Evolutionary conservation across 2,329 filamentous ascomycete genomes (phyloP).

Genomic region (Ascochyta clinopodiicola): DNA sequence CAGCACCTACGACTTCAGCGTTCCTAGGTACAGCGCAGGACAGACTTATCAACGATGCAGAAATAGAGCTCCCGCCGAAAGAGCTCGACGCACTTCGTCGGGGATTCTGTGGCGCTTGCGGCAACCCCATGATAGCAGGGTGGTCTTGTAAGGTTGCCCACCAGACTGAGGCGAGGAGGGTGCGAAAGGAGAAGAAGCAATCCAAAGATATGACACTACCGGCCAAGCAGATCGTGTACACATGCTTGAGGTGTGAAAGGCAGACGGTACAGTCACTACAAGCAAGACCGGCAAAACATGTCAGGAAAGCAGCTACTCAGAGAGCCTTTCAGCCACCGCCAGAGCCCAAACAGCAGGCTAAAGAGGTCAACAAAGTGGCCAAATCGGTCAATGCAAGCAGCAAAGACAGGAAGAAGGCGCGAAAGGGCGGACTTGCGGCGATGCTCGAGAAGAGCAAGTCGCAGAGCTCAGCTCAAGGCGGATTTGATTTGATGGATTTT

Average conservation of each 20-base stretch:
- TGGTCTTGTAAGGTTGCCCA: slow-evolving; percentile 39
- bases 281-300: slow-evolving; percentile 26
- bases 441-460: slow-evolving; percentile 57
- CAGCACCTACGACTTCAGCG: slow-evolving; percentile 44
- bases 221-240: slow-evolving; percentile 32
- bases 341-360: slow-evolving; percentile 7
- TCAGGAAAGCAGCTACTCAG: slow-evolving; percentile 18
- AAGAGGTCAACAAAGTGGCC: slow-evolving; percentile 23
- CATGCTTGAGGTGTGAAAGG: slow-evolving; percentile 42
- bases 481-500: slow-evolving; percentile 62
- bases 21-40: slow-evolving; percentile 39
- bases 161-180: background rate
- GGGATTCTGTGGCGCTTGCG: slow-evolving; percentile 48
- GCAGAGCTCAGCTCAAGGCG: slow-evolving; percentile 42
- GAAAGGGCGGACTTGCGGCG: slow-evolving; percentile 62
- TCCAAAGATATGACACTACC: slow-evolving; percentile 13
- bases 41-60: slow-evolving; percentile 37
- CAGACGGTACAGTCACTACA: slow-evolving; percentile 36
- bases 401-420: slow-evolving; percentile 62
- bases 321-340: background rate
- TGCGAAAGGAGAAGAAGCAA: slow-evolving; percentile 10
- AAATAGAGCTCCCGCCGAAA: slow-evolving; percentile 33
- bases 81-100: slow-evolving; percentile 40
- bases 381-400: slow-evolving; percentile 55
- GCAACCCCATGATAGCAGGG: slow-evolving; percentile 47